These are phyloP conservation scores for Backusella australiensis DNA, from an alignment of 192 early-diverging fungal genomes.

Conservation along the genomic window DNA sequence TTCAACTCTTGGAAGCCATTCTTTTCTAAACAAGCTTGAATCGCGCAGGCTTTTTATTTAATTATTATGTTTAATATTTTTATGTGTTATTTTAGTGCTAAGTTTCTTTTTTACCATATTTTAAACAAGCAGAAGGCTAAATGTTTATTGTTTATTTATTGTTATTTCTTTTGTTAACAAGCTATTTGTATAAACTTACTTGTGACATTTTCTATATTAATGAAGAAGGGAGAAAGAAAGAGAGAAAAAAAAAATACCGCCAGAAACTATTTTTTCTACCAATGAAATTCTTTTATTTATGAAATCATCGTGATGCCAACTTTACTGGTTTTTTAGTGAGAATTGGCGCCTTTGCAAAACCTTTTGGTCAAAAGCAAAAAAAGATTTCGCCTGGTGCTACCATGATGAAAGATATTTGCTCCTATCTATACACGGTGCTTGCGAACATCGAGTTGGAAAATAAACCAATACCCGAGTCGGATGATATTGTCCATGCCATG, in stretches of 20 bases:
- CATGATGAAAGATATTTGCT: too few species aligned
- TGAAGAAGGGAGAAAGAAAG: neutral
- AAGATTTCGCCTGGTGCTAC: too few species aligned
- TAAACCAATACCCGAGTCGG: too few species aligned
- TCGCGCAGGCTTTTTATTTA: neutral
- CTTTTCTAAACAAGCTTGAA: constrained; percentile 2
- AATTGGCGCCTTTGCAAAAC: too few species aligned
- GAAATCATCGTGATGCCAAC: neutral
- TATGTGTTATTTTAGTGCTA: neutral
- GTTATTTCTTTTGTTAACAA: neutral
- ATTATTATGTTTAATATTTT: neutral
- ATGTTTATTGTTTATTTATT: neutral
- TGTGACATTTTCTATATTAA: neutral
- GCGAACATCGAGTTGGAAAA: too few species aligned
- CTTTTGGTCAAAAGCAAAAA: too few species aligned
- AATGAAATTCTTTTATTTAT: neutral
- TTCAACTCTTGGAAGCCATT: constrained; percentile 3
- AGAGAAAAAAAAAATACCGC: neutral
- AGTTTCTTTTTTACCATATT: neutral
- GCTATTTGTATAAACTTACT: neutral
- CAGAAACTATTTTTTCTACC: neutral
- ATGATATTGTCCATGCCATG: too few species aligned
- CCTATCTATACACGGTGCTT: too few species aligned
- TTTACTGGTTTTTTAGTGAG: too few species aligned
- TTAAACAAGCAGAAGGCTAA: constrained; percentile 6